Percentiles rank a stretch among this genome's conserved stretches.
phyloP scores from a whole-genome alignment of 1,284 basidiomycete genomes.

The Farysia itapuensis region DNA sequence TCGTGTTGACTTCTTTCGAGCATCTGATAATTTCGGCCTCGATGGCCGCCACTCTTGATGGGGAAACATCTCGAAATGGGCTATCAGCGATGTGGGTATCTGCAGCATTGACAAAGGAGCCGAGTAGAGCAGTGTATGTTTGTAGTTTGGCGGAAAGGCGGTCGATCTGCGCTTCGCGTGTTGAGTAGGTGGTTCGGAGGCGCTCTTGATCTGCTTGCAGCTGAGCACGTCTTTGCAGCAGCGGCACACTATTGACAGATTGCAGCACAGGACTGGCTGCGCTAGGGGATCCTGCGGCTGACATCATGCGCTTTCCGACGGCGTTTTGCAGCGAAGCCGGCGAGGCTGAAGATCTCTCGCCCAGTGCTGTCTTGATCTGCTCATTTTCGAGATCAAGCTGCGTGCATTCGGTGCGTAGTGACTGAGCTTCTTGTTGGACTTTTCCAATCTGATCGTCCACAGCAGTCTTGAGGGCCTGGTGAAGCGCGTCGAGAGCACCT shows the following conservation, averaged over 20 bases:
- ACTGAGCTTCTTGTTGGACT: conserved; percentile 42
- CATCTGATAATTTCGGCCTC: conserved; percentile 44
- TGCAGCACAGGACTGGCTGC: not conserved
- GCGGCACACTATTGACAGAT: conserved; percentile 1
- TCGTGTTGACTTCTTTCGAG: conserved; percentile 38
- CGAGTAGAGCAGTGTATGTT: conserved; percentile 32
- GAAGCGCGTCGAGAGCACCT: conserved; percentile 42
- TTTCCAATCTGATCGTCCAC: conserved; percentile 50
- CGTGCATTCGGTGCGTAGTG: conserved; percentile 32
- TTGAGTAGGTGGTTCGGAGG: conserved; percentile 18
- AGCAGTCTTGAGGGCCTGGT: conserved; percentile 47
- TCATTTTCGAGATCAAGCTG: conserved; percentile 17
- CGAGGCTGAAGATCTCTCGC: conserved; percentile 19
- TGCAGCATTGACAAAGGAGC: conserved; percentile 28
- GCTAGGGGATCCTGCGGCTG: conserved; percentile 12
- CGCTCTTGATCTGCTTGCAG: conserved; percentile 24
- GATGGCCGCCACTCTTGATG: conserved; percentile 18
- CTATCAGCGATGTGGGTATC: conserved; percentile 3
- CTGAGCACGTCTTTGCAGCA: conserved; percentile 31
- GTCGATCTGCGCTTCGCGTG: conserved; percentile 27
- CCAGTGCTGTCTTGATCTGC: conserved; percentile 15
- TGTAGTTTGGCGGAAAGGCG: conserved; percentile 22
- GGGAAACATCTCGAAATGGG: conserved; percentile 31
- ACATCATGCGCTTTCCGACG: conserved; percentile 31
- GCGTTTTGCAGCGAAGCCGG: conserved; percentile 28